These are phyloP conservation scores for Aspergillus baeticus DNA, from an alignment of 495 filamentous ascomycete genomes.

Conservation along the genomic window DNA sequence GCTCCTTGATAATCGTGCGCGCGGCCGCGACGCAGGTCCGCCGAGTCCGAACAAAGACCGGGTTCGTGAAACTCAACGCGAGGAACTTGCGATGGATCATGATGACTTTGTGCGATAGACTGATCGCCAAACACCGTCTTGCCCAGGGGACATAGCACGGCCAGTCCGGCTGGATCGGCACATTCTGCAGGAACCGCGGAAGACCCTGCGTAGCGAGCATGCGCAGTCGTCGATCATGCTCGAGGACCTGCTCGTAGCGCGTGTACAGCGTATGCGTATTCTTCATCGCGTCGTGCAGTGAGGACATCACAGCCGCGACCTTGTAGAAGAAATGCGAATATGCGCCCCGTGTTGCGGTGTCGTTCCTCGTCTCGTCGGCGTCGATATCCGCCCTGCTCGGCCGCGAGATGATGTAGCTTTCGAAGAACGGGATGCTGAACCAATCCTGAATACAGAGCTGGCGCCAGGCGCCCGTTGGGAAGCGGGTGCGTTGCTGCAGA, in stretches of 20 bases:
- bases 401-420: constrained; percentile 40
- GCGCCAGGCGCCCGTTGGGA: constrained; percentile 38
- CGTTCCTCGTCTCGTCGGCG: constrained; percentile 34
- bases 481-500: constrained; percentile 34
- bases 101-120: constrained; percentile 48
- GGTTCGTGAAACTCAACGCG: constrained; percentile 41
- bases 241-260: constrained; percentile 46
- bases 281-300: constrained; percentile 37
- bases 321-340: constrained; percentile 38
- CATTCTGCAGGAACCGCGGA: constrained; percentile 10
- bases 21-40: constrained; percentile 45
- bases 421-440: constrained; percentile 48
- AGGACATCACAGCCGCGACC: constrained; percentile 41
- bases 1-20: constrained; percentile 45
- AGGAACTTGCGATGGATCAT: constrained; percentile 52
- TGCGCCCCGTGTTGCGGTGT: constrained; percentile 34
- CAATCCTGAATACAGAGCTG: constrained; percentile 48
- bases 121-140: constrained; percentile 40
- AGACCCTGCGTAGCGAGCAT: constrained; percentile 23
- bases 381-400: constrained; percentile 34
- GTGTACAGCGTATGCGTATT: constrained; percentile 25
- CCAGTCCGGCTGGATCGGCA: constrained; percentile 27
- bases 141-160: constrained; percentile 42
- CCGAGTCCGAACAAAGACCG: constrained; percentile 39
- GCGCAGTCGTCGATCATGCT: constrained; percentile 42